Base-by-base conservation (phyloP, 371 early-diverging fungal genomes). In the Entomophthora muscae region DNA sequence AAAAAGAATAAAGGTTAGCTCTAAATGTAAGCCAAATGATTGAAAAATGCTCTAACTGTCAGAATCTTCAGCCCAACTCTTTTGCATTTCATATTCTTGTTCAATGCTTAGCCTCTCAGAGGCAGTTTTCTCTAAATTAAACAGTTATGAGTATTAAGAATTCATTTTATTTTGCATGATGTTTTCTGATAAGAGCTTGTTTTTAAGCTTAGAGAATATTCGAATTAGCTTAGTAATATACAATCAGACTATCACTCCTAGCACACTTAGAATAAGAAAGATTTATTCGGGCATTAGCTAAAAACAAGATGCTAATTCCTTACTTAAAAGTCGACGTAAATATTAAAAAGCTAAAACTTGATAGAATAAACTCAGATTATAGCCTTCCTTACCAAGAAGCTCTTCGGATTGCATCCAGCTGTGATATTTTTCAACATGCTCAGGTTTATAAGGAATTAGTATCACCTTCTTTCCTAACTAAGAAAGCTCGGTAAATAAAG, bases 51-150 rank as follows among this genome's bases (percentile, higher is more conserved):
- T 63, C 75, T 62, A 73, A 85, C 89, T 94, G 55, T 90, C 80
- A 53, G 78, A 78, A 64, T 95, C 96, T 10, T 72, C 69, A 54
- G 80, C 81, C 96, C 96, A 95, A 0, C 88, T 81, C 65, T 75
- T 73, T 66, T 93, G 94, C 96, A 95, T 95, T 33, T 75, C 91
- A 65, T 90, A 94, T 69, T 95, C 96, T 73, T 93, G 90, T 26
- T 91, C 85, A 26, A 95, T 71, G 3, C 84, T 80, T 51, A 95
- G 75, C 7, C 94, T 93, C 66, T 95, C 95, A 5, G 93, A 92
- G 0, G 91, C 94, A 13, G 95, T 95, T 85, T 88, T 86, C 70
- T 93, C 95, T 82, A 73, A 22, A 13, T 5, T 10, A 42, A 42
- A 17, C n/a, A n/a, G n/a, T n/a, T n/a, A n/a, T n/a, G n/a, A n/a